Evolutionary conservation across 1,139 yeast species (phyloP).

Genomic region (Candida pseudoviswanathii): DNA sequence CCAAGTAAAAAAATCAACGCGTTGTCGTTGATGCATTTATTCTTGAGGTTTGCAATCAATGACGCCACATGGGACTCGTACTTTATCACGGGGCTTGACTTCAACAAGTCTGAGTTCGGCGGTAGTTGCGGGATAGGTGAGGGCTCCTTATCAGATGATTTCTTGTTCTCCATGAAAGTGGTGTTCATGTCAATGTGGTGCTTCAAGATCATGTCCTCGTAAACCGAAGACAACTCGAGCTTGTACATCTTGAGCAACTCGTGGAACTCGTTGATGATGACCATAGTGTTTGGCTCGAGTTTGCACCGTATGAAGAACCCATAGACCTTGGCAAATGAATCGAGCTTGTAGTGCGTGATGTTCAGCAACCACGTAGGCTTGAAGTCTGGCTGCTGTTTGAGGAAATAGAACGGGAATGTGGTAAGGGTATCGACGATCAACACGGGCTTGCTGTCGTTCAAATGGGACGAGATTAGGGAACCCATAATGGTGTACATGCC

Average conservation of each 20-base stretch:
- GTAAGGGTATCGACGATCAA: constrained; percentile 34
- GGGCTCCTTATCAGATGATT: constrained; percentile 8
- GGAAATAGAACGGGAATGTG: constrained; percentile 30
- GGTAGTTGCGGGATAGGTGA: constrained; percentile 34
- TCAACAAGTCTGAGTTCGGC: constrained; percentile 29
- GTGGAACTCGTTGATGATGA: constrained; percentile 39
- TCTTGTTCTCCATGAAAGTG: constrained; percentile 20
- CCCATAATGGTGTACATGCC: constrained; percentile 26
- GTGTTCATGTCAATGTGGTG: constrained; percentile 33
- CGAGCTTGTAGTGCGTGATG: constrained; percentile 18
- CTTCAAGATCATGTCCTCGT: constrained; percentile 39
- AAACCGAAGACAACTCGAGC: constrained; percentile 33
- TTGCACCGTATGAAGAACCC: constrained; percentile 21
- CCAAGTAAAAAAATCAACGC: constrained; percentile 36
- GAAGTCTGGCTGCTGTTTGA: constrained; percentile 24
- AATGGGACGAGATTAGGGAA: constrained; percentile 32
- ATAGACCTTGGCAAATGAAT: constrained; percentile 32
- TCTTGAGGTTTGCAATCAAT: constrained; percentile 29
- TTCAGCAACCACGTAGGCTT: constrained; percentile 12
- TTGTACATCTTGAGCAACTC: constrained; percentile 39
- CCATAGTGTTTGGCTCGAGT: constrained; percentile 17
- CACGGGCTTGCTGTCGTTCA: constrained; percentile 22
- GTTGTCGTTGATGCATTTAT: constrained; percentile 23
- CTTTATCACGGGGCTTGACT: constrained; percentile 35
- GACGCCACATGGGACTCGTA: constrained; percentile 33